phyloP scores from a whole-genome alignment of 2,329 filamentous ascomycete genomes.

The Paecilomyces formosus region DNA sequence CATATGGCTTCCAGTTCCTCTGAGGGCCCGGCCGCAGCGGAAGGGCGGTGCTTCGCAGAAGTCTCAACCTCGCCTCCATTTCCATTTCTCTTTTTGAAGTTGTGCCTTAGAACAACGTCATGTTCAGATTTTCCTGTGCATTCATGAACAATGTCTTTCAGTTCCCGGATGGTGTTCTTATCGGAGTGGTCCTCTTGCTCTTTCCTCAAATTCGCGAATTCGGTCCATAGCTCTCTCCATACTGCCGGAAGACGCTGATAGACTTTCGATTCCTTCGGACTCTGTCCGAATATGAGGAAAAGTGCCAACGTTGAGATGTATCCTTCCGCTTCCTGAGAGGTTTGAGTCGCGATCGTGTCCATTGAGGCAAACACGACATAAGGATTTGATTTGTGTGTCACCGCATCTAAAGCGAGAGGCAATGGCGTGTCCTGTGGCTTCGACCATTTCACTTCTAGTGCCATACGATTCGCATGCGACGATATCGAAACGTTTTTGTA shows the following conservation, averaged over 20 bases:
- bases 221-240: conserved; percentile 81
- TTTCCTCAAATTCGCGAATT: conserved; percentile 66
- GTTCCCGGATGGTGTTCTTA: conserved; percentile 57
- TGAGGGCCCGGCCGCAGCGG: conserved; percentile 18
- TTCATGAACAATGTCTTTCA: conserved; percentile 42
- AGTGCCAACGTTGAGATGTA: conserved; percentile 76
- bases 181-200: conserved; percentile 63
- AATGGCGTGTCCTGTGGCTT: conserved; percentile 57
- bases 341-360: conserved; percentile 64
- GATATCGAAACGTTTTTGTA: conserved; percentile 66
- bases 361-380: conserved; percentile 60
- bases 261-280: conserved; percentile 77
- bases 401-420: conserved; percentile 31
- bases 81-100: conserved; percentile 54
- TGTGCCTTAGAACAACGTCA: conserved; percentile 67
- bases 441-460: conserved; percentile 69
- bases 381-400: conserved; percentile 39
- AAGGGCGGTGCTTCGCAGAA: conserved; percentile 13
- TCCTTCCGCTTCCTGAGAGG: conserved; percentile 73
- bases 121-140: conserved; percentile 50
- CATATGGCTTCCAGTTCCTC: conserved; percentile 45
- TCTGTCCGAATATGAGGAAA: conserved; percentile 72
- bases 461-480: conserved; percentile 68
- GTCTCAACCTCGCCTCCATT: conserved; percentile 19
- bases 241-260: conserved; percentile 67